phyloP scores from a whole-genome alignment of 352 stramenopile species.

The Phytophthora agathidicida region DNA sequence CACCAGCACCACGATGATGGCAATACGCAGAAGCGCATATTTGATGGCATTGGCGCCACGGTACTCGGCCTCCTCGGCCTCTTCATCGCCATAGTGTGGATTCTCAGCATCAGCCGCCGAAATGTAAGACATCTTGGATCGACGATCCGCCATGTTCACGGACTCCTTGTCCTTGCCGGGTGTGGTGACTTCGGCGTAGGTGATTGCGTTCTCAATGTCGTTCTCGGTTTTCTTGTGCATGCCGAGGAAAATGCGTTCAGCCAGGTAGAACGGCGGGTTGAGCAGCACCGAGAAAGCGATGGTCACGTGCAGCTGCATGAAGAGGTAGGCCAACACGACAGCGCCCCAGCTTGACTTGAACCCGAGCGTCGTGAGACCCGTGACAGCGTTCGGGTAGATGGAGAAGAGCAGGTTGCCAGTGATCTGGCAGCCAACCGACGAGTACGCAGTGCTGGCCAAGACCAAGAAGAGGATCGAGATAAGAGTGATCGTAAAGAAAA shows the following conservation, averaged over 20 bases:
- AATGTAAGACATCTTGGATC: constrained; percentile 28
- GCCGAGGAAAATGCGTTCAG: constrained; percentile 26
- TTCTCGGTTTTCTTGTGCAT: constrained; percentile 55
- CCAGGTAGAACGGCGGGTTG: constrained; percentile 62
- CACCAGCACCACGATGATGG: constrained; percentile 40
- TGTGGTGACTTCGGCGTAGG: constrained; percentile 24
- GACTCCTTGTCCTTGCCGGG: constrained; percentile 18
- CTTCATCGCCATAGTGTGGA: constrained; percentile 21
- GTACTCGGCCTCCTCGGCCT: constrained; percentile 36
- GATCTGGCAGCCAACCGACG: constrained; percentile 45
- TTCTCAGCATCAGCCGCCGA: constrained; percentile 28
- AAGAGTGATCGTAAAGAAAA: constrained; percentile 41
- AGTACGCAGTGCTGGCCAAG: constrained; percentile 39
- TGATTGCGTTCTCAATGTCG: constrained; percentile 38
- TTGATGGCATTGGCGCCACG: constrained; percentile 36
- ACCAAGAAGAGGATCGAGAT: constrained; percentile 45
- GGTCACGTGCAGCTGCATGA: constrained; percentile 49
- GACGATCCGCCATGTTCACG: constrained; percentile 17
- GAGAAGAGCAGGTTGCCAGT: constrained; percentile 34
- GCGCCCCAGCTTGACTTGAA: constrained; percentile 38
- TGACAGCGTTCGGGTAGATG: constrained; percentile 27
- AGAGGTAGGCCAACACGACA: constrained; percentile 46
- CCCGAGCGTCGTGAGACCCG: constrained; percentile 34
- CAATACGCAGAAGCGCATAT: constrained; percentile 42
- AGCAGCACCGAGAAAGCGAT: constrained; percentile 69